Base-by-base conservation (phyloP, 2,329 filamentous ascomycete species). In the Calonectria leucothoes region DNA sequence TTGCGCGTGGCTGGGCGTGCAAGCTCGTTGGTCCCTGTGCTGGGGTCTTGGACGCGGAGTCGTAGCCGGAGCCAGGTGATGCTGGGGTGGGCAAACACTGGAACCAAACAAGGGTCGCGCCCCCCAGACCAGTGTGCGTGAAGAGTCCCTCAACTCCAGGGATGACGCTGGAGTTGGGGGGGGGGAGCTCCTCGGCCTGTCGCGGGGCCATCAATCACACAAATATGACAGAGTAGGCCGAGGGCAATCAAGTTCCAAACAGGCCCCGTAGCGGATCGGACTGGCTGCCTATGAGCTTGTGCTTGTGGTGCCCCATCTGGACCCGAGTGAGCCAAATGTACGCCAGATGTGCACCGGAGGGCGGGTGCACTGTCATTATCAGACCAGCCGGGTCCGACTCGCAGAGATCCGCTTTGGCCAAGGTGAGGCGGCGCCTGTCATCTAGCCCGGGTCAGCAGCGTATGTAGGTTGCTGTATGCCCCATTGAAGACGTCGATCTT, bases 61-160 rank as follows among this genome's bases (percentile, higher is more conserved):
- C 39, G 72, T 57, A 71, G 72, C 69, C 45, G 61, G 67, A 69
- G 69, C 69, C 65, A 74, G 72, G 72, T 63, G 70, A 66, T 67
- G 73, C 73, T 73, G 61, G 73, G 59, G 73, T 68, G 67, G 63
- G 73, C 67, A 72, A 73, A 73, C 66, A 74, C 66, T 73, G 71
- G 63, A 69, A 70, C 63, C 64, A 66, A 72, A 67, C 66, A 70
- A 74, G 66, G 70, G 48, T 73, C 51, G 31, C 42, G 57, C 55
- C 37, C 59, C 52, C 66, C 61, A 39, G 63, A 61, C 57, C 69
- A 59, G 65, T 57, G 29, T 64, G 69, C 49, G 61, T 63, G 55
- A 69, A 68, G 55, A 31, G 66, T 67, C 49, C 31, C 66, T 66
- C 33, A 29, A 66, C 31, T 55, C 39, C 52, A 61, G 61, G 70